These are phyloP conservation scores for Ambrosiella cleistominuta DNA, from an alignment of 2,329 filamentous ascomycete species.

Conservation along the genomic window DNA sequence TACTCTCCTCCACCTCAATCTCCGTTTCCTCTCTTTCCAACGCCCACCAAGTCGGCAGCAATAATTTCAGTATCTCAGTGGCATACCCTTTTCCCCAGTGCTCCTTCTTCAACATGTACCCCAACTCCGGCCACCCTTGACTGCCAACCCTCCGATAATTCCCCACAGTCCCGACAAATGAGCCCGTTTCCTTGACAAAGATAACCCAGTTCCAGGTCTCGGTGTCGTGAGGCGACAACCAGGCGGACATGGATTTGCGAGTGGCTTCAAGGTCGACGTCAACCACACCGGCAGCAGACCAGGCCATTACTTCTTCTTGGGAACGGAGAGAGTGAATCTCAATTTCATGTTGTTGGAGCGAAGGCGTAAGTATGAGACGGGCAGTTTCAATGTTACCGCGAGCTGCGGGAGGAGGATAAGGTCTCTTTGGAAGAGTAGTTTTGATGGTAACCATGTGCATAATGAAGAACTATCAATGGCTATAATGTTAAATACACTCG, in stretches of 20 bases:
- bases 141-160: slow-evolving; percentile 21
- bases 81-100: slow-evolving; percentile 39
- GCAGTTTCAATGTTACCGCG: slow-evolving; percentile 29
- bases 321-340: slow-evolving; percentile 34
- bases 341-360: slow-evolving; percentile 30
- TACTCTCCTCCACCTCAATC: slow-evolving; percentile 25
- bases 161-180: slow-evolving; percentile 35
- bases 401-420: slow-evolving; percentile 24
- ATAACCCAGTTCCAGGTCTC: slow-evolving; percentile 41
- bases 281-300: slow-evolving; percentile 27
- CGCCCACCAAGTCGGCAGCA: slow-evolving; percentile 29
- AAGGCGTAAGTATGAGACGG: slow-evolving; percentile 37
- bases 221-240: slow-evolving; percentile 31
- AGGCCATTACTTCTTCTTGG: slow-evolving; percentile 45
- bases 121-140: slow-evolving; percentile 39
- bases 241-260: slow-evolving; percentile 22
- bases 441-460: slow-evolving; percentile 24
- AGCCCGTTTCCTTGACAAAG: slow-evolving; percentile 26
- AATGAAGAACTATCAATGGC: neutral
- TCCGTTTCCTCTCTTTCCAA: slow-evolving; percentile 30
- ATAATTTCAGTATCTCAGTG: slow-evolving; percentile 35
- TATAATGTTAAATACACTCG: neutral
- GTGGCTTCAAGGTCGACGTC: slow-evolving; percentile 30
- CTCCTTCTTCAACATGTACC: slow-evolving; percentile 37
- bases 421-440: slow-evolving; percentile 28